phyloP scores from a whole-genome alignment of 2,329 filamentous ascomycete species.

The Parastagonospora avenae region DNA sequence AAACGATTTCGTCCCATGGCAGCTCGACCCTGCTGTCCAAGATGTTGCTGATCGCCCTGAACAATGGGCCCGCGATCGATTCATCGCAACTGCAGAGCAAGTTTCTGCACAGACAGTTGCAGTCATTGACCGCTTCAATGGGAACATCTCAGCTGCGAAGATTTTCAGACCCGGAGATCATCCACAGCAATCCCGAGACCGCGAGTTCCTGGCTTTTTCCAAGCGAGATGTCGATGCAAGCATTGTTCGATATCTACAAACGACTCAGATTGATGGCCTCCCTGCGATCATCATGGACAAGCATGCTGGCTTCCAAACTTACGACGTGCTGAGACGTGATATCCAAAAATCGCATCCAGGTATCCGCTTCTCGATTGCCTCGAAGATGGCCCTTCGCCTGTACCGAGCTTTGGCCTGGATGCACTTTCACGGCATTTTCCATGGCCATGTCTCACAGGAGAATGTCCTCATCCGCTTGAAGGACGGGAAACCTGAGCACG shows the following conservation, averaged over 20 bases:
- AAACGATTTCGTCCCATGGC: not conserved
- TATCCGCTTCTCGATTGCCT: conserved; percentile 15
- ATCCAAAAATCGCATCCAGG: conserved; percentile 15
- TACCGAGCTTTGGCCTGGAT: conserved; percentile 21
- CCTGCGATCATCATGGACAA: conserved; percentile 20
- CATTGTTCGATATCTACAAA: conserved; percentile 16
- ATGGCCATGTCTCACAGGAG: conserved; percentile 10
- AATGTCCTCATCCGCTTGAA: conserved; percentile 15
- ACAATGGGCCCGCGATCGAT: conserved; percentile 9
- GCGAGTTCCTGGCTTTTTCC: conserved; percentile 15
- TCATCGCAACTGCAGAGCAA: conserved; percentile 3
- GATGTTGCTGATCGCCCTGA: conserved; percentile 8
- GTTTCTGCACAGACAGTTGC: conserved; percentile 10
- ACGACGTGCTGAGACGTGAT: conserved; percentile 4
- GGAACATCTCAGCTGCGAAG: conserved; percentile 14
- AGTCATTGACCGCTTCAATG: conserved; percentile 19
- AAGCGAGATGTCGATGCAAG: conserved; percentile 12
- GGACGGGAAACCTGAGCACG: conserved; percentile 1
- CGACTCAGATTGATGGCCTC: conserved; percentile 7
- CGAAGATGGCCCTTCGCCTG: conserved; percentile 15
- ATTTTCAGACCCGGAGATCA: conserved; percentile 3
- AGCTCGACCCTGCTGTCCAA: not conserved
- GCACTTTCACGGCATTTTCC: conserved; percentile 18
- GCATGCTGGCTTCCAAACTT: conserved; percentile 15
- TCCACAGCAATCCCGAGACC: conserved; percentile 6